A percentile compares a stretch with the other conserved stretches of the same genome.
phyloP scores from a whole-genome alignment of 169 alveolate genomes.

The Besnoitia besnoiti region DNA sequence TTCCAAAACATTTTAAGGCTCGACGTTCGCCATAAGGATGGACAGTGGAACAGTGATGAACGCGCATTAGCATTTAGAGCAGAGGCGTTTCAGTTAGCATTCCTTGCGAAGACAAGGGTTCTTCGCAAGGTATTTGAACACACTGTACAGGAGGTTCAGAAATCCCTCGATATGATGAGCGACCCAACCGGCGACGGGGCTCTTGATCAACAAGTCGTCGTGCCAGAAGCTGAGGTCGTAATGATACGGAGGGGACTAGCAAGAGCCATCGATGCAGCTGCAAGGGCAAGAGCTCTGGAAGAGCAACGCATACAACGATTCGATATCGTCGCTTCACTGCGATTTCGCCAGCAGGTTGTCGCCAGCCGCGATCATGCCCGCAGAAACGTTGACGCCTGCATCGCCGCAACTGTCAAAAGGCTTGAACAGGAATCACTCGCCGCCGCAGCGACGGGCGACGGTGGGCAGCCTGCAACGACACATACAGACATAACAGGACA shows the following conservation, averaged over 20 bases:
- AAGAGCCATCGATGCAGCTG: neutral
- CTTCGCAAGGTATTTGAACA: neutral
- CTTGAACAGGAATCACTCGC: too few relatives aligned
- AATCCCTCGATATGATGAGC: neutral
- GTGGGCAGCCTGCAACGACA: too few relatives aligned
- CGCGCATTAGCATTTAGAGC: neutral
- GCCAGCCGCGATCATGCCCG: neutral
- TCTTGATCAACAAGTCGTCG: neutral
- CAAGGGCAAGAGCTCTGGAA: neutral
- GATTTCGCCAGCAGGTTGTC: neutral
- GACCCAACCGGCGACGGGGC: neutral
- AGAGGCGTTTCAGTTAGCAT: neutral
- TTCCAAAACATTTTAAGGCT: neutral
- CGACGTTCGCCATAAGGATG: neutral
- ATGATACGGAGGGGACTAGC: neutral
- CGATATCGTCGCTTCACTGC: neutral
- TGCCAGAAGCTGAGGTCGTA: neutral
- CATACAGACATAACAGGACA: too few relatives aligned
- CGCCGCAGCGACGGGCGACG: too few relatives aligned
- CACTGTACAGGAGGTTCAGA: neutral
- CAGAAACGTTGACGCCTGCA: neutral
- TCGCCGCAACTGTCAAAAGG: too few relatives aligned
- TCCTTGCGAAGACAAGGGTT: neutral
- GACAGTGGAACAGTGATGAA: neutral
- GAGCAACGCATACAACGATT: neutral